Base-by-base conservation (phyloP, 1,284 basidiomycete species). In the Moniliophthora roreri region DNA sequence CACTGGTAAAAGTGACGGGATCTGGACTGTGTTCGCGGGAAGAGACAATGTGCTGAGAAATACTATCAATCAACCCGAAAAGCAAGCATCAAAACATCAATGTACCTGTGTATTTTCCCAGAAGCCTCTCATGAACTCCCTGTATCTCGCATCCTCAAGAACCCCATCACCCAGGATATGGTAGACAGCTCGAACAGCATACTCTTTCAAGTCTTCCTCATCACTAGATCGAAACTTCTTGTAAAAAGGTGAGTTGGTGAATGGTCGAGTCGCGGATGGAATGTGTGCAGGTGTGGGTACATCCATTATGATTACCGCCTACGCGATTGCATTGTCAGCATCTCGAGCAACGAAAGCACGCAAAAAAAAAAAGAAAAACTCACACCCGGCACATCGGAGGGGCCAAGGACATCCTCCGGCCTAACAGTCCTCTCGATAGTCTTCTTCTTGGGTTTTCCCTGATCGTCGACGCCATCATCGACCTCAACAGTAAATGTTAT, bases 1-100 rank as follows among this genome's bases (percentile, higher is more conserved):
- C 81, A 20, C 85, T 87, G 0, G 85, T 87, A 64, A 92, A 95
- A 13, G 85, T 85, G 21, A 91, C 74, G 3, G 79, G 82, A 68
- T 96, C 83, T 4, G 84, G 70, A 38, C 73, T 72, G 51, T 85
- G 74, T 55, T 81, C 74, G 32, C 75, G 73, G 35, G 89, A 86
- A 15, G 88, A 75, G 26, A 92, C 69, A 8, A 91, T 60, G 63
- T 93, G 89, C 86, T 93, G 39, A 13, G 36, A 4, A 16, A 21
- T 40, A 40, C 7, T 15, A 2, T 40, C 10, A 40, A 16, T 15
- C 16, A 21, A 15, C 16, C 10, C 16, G 24, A 24, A 21, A 6
- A 35, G 26, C 41, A 9, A 28, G 3, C n/a, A 24, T n/a, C n/a
- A 38, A 20, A 24, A 4, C 9, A 16, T 44, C 10, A 16, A 71